Percentiles rank a stretch among this genome's conserved stretches.
phyloP scores from a whole-genome alignment of 2,329 filamentous ascomycete genomes.

The Pseudocercospora fuligena region DNA sequence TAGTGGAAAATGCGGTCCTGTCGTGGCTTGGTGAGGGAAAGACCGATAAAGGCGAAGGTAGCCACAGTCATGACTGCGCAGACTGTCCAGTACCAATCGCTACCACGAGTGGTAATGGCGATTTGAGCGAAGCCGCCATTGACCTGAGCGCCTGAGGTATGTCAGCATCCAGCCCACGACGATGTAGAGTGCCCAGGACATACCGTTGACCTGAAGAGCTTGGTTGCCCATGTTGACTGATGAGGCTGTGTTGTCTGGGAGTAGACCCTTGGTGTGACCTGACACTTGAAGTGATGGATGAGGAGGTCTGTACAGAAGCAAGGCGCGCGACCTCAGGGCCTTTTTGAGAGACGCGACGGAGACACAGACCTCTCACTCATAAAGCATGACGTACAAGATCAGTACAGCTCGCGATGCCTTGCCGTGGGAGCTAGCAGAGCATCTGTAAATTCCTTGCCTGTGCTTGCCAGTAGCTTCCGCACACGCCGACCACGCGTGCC shows the following conservation, averaged over 20 bases:
- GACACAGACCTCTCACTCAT: background rate
- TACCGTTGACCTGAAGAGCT: constrained; percentile 53
- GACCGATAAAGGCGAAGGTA: constrained; percentile 59
- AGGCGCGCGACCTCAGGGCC: background rate
- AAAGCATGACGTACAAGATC: constrained; percentile 5
- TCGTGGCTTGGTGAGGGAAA: constrained; percentile 60
- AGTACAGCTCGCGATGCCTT: constrained; percentile 5
- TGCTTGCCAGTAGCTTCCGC: constrained; percentile 4
- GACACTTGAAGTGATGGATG: background rate
- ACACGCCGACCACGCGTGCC: constrained; percentile 6
- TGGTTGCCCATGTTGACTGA: constrained; percentile 44
- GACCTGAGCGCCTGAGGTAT: constrained; percentile 46
- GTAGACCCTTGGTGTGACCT: background rate
- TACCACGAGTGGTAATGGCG: constrained; percentile 63
- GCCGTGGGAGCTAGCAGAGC: constrained; percentile 3
- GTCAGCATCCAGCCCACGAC: constrained; percentile 11
- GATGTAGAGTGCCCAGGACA: constrained; percentile 7
- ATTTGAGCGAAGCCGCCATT: constrained; percentile 55
- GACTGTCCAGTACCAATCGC: constrained; percentile 67
- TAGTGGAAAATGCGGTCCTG: constrained; percentile 67
- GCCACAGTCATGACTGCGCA: constrained; percentile 62
- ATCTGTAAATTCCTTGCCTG: background rate
- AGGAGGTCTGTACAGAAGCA: background rate
- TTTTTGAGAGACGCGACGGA: background rate
- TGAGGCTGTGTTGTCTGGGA: background rate